Percentiles rank a stretch among this genome's conserved stretches.
These are phyloP conservation scores for Penicilliopsis zonata DNA, from an alignment of 495 filamentous ascomycete species.

Conservation along the genomic window DNA sequence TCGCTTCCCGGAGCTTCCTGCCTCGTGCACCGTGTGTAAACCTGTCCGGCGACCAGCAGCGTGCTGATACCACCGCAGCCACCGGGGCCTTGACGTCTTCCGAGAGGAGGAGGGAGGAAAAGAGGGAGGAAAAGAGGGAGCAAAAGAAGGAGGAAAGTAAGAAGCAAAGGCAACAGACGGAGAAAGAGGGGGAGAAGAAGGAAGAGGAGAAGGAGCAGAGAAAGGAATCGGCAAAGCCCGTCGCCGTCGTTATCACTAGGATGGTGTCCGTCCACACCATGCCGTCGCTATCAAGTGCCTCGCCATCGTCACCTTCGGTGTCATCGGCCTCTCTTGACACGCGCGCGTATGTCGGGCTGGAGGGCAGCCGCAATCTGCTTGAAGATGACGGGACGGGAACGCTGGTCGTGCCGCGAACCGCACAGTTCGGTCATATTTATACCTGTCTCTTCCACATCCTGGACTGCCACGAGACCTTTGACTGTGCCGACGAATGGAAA, in stretches of 20 bases:
- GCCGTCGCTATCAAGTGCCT: slow-evolving; percentile 13
- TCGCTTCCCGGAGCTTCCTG: slow-evolving; percentile 4
- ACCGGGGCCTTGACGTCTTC: too few species aligned
- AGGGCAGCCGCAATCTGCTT: slow-evolving; percentile 7
- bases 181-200: too few species aligned
- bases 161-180: neutral
- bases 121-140: too few species aligned
- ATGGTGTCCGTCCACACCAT: slow-evolving; percentile 6
- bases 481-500: slow-evolving; percentile 22
- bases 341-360: slow-evolving; percentile 1
- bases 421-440: slow-evolving; percentile 9
- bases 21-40: slow-evolving; percentile 1
- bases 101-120: too few species aligned
- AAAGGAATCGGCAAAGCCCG: neutral
- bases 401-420: slow-evolving; percentile 10
- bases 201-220: too few species aligned
- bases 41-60: neutral
- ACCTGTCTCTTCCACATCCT: slow-evolving; percentile 34
- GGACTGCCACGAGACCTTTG: slow-evolving; percentile 29
- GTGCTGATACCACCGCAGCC: neutral
- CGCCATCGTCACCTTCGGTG: slow-evolving; percentile 9
- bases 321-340: slow-evolving; percentile 14
- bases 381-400: slow-evolving; percentile 15
- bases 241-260: neutral
- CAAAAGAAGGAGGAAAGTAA: too few species aligned